A percentile compares a stretch with the other conserved stretches of the same genome.
Conservation (phyloP, 148 eudicot species). For the Rhododendron simsii region DNA sequence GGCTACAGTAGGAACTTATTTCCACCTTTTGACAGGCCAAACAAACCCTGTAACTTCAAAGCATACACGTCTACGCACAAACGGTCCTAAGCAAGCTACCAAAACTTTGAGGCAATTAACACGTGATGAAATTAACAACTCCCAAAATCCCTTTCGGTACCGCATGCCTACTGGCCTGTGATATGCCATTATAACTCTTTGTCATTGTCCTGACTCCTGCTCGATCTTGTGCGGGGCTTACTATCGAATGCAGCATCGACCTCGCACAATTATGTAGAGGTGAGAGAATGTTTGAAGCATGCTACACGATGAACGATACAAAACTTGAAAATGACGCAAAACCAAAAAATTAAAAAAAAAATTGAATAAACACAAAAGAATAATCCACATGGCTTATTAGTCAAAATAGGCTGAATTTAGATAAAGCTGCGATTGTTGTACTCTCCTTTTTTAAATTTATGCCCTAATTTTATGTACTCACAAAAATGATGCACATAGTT, state of each 20-base stretch:
- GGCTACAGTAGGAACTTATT: background rate
- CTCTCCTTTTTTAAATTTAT: too few species aligned
- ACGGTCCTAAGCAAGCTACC: conserved; percentile 1
- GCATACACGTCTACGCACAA: background rate
- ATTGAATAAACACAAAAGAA: too few species aligned
- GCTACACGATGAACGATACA: too few species aligned
- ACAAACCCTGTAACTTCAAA: background rate
- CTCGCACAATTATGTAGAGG: background rate
- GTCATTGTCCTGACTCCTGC: background rate
- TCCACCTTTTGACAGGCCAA: background rate
- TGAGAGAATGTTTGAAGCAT: too few species aligned
- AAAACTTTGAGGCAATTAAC: conserved; percentile 8
- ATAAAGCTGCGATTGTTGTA: too few species aligned
- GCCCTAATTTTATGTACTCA: too few species aligned
- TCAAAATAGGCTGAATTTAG: too few species aligned
- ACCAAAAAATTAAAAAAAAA: too few species aligned
- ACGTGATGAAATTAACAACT: background rate
- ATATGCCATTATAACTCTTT: background rate
- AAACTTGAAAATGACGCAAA: background rate
- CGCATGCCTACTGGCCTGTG: background rate
- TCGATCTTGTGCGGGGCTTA: background rate
- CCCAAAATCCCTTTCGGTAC: background rate
- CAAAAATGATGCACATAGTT: too few species aligned
- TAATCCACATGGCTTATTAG: too few species aligned
- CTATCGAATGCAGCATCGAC: background rate